Conservation (phyloP, 352 stramenopile species). For the Phytophthora sansomeana region DNA sequence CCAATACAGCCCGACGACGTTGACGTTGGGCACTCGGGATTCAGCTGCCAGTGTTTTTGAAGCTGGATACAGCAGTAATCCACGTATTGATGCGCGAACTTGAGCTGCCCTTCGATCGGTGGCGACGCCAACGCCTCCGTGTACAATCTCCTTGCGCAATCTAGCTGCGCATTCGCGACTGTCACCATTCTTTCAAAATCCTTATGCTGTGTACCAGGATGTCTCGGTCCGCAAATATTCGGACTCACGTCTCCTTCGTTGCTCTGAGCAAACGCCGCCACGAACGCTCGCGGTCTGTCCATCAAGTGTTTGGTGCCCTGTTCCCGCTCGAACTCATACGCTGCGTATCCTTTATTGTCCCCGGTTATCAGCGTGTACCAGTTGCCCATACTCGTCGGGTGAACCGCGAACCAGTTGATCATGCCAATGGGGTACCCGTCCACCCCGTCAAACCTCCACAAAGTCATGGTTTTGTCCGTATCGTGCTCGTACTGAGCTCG, state of each 20-base stretch:
- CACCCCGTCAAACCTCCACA: constrained; percentile 87
- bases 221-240: constrained; percentile 87
- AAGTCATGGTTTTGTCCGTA: constrained; percentile 94
- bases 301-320: constrained; percentile 82
- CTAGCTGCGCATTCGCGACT: constrained; percentile 76
- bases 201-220: constrained; percentile 70
- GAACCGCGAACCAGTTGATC: constrained; percentile 95
- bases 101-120: constrained; percentile 52
- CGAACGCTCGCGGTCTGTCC: constrained; percentile 86
- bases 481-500: constrained; percentile 80
- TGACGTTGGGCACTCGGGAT: constrained; percentile 69
- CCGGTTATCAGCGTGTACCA: constrained; percentile 94
- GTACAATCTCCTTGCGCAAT: constrained; percentile 72
- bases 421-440: constrained; percentile 89
- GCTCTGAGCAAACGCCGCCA: constrained; percentile 93
- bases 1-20: constrained; percentile 85
- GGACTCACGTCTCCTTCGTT: constrained; percentile 95
- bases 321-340: constrained; percentile 90
- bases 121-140: constrained; percentile 42
- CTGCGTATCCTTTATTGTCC: constrained; percentile 94
- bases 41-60: constrained; percentile 66
- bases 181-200: constrained; percentile 86
- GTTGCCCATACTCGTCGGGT: constrained; percentile 94
- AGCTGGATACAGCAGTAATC: constrained; percentile 77
- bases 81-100: constrained; percentile 77